These are phyloP conservation scores for Talaromyces ruber DNA, from an alignment of 495 filamentous ascomycete species.

Conservation along the genomic window DNA sequence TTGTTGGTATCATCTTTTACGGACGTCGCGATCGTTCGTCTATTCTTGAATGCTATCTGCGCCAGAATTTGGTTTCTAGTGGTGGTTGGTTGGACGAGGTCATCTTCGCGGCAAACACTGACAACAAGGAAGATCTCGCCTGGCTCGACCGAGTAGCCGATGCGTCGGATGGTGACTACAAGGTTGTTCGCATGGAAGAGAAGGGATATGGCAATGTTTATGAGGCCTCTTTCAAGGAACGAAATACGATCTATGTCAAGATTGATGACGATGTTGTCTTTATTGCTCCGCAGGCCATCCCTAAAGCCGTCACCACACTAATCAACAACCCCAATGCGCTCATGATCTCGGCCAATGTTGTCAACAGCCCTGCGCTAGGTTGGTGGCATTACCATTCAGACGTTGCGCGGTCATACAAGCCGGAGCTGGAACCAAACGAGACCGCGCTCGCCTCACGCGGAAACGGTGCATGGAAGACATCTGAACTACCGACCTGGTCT, in stretches of 20 bases:
- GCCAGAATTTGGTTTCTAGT: conserved; percentile 35
- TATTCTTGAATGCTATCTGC: conserved; percentile 41
- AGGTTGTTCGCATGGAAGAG: conserved; percentile 2
- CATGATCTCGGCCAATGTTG: conserved; percentile 32
- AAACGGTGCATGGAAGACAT: conserved; percentile 11
- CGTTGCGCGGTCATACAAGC: conserved; percentile 27
- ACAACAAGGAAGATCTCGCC: conserved; percentile 25
- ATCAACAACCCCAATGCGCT: conserved; percentile 25
- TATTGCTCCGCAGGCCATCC: conserved; percentile 30
- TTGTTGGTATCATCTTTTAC: conserved; percentile 39
- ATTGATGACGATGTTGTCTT: conserved; percentile 38
- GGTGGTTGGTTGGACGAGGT: conserved; percentile 42
- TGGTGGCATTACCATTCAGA: conserved; percentile 30
- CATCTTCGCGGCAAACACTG: conserved; percentile 34
- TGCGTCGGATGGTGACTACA: neutral
- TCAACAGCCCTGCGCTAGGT: conserved; percentile 27
- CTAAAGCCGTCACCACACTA: conserved; percentile 28
- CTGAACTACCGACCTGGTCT: conserved; percentile 9
- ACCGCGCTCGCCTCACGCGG: neutral
- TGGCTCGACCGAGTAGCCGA: conserved; percentile 18
- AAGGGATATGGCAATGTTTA: conserved; percentile 21
- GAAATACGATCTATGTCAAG: conserved; percentile 32
- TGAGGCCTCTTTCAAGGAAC: conserved; percentile 20
- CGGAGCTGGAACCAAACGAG: conserved; percentile 18
- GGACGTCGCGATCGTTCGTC: conserved; percentile 30